These are phyloP conservation scores for Penicillium coprophilum DNA, from an alignment of 495 filamentous ascomycete species.

Conservation along the genomic window DNA sequence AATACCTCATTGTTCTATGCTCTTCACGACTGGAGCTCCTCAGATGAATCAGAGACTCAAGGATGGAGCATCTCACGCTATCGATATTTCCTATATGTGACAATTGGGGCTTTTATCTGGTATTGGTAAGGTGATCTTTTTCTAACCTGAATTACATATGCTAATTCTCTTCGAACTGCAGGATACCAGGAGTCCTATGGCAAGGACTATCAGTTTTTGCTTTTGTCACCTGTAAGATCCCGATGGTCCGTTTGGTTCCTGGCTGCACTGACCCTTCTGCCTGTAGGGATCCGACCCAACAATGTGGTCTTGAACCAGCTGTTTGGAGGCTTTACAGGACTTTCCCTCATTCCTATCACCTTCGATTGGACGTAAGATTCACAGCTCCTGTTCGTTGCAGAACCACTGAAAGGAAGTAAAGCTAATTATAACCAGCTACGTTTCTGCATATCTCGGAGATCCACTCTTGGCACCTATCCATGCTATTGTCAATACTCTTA, in stretches of 20 bases:
- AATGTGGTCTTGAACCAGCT: conserved; percentile 60
- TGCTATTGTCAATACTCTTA: conserved; percentile 57
- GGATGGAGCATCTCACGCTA: conserved; percentile 58
- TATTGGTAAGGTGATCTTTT: conserved; percentile 37
- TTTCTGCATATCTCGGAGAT: conserved; percentile 56
- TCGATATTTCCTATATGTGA: conserved; percentile 54
- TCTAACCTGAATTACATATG: too few relatives aligned
- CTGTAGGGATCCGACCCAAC: conserved; percentile 49
- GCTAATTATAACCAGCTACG: conserved; percentile 27
- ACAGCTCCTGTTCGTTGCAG: background rate
- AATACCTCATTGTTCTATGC: conserved; percentile 37
- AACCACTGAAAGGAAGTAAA: background rate
- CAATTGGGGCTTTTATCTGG: conserved; percentile 46
- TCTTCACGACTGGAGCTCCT: conserved; percentile 42
- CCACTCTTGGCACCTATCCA: conserved; percentile 60
- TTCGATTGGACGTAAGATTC: conserved; percentile 58
- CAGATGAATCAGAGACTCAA: conserved; percentile 45
- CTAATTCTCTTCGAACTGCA: background rate
- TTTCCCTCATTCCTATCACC: conserved; percentile 60
- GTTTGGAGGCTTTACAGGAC: conserved; percentile 56
- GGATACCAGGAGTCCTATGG: conserved; percentile 57
- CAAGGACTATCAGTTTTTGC: conserved; percentile 60
- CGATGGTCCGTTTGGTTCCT: background rate
- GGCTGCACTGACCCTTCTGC: background rate
- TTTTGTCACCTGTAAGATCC: conserved; percentile 54